Conservation (phyloP, 1,139 yeast genomes). For the Taiozyma sp. region DNA sequence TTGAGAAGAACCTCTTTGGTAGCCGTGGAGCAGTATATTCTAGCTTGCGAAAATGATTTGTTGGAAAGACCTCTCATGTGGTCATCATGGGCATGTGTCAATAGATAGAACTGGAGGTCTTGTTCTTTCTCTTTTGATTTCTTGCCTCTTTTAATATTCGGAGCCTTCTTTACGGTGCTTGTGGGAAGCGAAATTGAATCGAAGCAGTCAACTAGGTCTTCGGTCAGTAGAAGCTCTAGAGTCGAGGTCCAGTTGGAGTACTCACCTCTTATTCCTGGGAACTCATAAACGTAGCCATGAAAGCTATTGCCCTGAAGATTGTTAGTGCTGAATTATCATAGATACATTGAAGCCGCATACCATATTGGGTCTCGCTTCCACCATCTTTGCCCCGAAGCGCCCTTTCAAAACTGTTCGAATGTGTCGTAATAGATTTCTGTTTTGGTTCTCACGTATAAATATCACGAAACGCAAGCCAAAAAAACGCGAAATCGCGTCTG, state of each 20-base stretch:
- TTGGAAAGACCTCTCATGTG: constrained; percentile 48
- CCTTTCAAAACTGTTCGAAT: background rate
- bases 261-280: constrained; percentile 30
- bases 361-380: background rate
- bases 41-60: constrained; percentile 33
- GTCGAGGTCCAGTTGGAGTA: background rate
- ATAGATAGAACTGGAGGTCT: constrained; percentile 28
- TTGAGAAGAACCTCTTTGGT: constrained; percentile 36
- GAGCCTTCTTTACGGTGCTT: background rate
- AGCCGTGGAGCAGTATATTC: constrained; percentile 44
- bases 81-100: constrained; percentile 57
- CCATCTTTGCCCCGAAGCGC: background rate
- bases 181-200: constrained; percentile 20
- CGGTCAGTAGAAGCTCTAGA: background rate
- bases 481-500: constrained; percentile 5
- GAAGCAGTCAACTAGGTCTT: constrained; percentile 38
- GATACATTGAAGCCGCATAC: background rate
- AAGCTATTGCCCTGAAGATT: constrained; percentile 24
- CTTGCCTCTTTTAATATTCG: background rate
- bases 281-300: constrained; percentile 28
- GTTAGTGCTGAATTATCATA: background rate
- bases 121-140: background rate
- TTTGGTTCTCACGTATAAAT: background rate
- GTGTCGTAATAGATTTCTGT: background rate
- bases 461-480: background rate